These are phyloP conservation scores for Phylloporus rhodoxanthus DNA, from an alignment of 768 basidiomycete genomes.

Conservation along the genomic window DNA sequence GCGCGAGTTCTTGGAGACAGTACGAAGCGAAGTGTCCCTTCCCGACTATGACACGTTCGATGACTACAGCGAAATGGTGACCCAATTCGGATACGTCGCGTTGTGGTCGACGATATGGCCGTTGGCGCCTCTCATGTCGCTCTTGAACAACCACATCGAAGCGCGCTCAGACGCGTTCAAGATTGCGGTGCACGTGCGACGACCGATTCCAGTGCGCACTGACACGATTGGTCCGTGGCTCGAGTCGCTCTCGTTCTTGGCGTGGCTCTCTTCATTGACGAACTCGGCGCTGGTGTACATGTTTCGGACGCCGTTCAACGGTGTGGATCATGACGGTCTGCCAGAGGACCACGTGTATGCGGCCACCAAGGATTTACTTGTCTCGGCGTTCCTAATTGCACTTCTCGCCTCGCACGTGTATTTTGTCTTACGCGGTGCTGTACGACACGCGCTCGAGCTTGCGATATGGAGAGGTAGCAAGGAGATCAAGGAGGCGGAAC, in stretches of 20 bases:
- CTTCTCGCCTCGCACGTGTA: constrained; percentile 86
- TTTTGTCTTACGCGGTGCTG: constrained; percentile 53
- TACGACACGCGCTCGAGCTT: constrained; percentile 67
- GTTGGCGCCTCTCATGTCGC: constrained; percentile 79
- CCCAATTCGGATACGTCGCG: constrained; percentile 89
- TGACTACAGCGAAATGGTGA: constrained; percentile 96
- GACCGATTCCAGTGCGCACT: constrained; percentile 81
- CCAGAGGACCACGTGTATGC: constrained; percentile 19
- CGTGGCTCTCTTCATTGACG: constrained; percentile 84
- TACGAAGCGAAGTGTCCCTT: constrained; percentile 70
- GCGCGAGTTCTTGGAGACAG: constrained; percentile 69
- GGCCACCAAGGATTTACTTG: constrained; percentile 46
- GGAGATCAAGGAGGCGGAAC: constrained; percentile 56
- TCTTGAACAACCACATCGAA: constrained; percentile 91
- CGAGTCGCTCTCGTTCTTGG: constrained; percentile 76
- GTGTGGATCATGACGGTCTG: background rate
- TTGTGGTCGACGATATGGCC: constrained; percentile 96
- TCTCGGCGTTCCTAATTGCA: constrained; percentile 66
- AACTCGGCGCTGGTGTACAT: constrained; percentile 90
- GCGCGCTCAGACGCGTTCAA: constrained; percentile 93
- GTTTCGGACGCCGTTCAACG: constrained; percentile 52
- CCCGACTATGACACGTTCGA: constrained; percentile 77
- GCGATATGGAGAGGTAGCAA: constrained; percentile 70
- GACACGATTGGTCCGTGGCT: constrained; percentile 96
- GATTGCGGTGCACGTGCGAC: constrained; percentile 76